phyloP scores from a whole-genome alignment of 495 filamentous ascomycete genomes.

The Coniosporium apollinis region DNA sequence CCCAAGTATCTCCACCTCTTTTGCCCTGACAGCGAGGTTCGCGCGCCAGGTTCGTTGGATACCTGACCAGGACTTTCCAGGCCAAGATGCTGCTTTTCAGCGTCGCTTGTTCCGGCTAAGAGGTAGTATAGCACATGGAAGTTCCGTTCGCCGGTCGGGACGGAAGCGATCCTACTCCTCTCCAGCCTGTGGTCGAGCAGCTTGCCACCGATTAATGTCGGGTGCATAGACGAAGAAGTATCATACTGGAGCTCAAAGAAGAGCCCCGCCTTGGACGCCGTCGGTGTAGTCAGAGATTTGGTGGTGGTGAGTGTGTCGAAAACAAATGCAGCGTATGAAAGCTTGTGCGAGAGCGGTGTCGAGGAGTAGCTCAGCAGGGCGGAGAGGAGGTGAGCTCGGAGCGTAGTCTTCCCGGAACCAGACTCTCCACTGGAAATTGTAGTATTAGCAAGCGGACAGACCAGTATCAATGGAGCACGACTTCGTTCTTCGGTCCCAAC shows the following conservation, averaged over 20 bases:
- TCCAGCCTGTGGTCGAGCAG: conserved; percentile 85
- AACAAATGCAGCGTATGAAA: conserved; percentile 83
- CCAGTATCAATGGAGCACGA: conserved; percentile 1
- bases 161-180: conserved; percentile 70
- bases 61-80: conserved; percentile 40
- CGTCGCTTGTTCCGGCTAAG: conserved; percentile 73
- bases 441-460: conserved; percentile 1
- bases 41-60: conserved; percentile 26
- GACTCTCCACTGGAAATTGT: conserved; percentile 59
- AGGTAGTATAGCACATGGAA: conserved; percentile 96
- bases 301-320: conserved; percentile 94
- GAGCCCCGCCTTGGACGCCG: conserved; percentile 85
- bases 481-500: too few species aligned
- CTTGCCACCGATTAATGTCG: conserved; percentile 82
- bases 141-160: conserved; percentile 88
- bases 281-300: conserved; percentile 90
- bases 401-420: conserved; percentile 85
- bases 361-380: conserved; percentile 73
- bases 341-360: conserved; percentile 79
- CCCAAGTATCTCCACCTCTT: conserved; percentile 92
- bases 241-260: conserved; percentile 96
- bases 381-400: conserved; percentile 74
- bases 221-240: conserved; percentile 60
- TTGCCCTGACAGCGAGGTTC: conserved; percentile 34
- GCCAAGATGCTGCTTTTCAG: conserved; percentile 79